phyloP scores from a whole-genome alignment of 345 rosid genomes.

The Litchi chinensis region DNA sequence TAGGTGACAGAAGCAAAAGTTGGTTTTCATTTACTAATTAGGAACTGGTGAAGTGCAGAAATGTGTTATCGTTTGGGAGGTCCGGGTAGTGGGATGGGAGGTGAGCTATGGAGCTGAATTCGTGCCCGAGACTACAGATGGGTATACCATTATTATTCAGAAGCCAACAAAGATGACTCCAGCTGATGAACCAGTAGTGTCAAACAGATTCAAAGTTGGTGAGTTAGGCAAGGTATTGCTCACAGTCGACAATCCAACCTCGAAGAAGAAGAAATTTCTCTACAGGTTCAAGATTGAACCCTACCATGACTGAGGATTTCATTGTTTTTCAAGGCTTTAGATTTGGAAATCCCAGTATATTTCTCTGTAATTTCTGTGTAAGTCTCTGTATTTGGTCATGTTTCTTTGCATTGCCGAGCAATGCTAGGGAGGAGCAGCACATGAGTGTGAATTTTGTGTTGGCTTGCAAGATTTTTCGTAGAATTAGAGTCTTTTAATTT shows the following conservation, averaged over 20 bases:
- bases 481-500: not conserved
- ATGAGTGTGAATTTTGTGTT: slow-evolving; percentile 2
- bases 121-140: slow-evolving; percentile 66
- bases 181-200: slow-evolving; percentile 67
- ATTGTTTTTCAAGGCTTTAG: slow-evolving; percentile 8
- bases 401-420: not conserved
- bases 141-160: slow-evolving; percentile 68
- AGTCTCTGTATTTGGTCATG: not conserved
- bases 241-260: slow-evolving; percentile 73
- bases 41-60: slow-evolving; percentile 43
- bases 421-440: not conserved
- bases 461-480: not conserved
- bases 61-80: slow-evolving; percentile 85
- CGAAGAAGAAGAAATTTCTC: slow-evolving; percentile 90
- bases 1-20: no score
- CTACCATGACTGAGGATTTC: slow-evolving; percentile 40
- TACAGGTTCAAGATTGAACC: slow-evolving; percentile 87
- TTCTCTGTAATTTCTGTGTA: not conserved
- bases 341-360: not conserved
- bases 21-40: not conserved
- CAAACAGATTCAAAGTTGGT: slow-evolving; percentile 64
- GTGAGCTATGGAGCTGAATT: slow-evolving; percentile 84
- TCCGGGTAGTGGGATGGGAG: slow-evolving; percentile 93
- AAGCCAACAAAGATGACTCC: slow-evolving; percentile 72
- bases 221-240: slow-evolving; percentile 80